phyloP scores from a whole-genome alignment of 345 rosid genomes.

The Pugionium cornutum region DNA sequence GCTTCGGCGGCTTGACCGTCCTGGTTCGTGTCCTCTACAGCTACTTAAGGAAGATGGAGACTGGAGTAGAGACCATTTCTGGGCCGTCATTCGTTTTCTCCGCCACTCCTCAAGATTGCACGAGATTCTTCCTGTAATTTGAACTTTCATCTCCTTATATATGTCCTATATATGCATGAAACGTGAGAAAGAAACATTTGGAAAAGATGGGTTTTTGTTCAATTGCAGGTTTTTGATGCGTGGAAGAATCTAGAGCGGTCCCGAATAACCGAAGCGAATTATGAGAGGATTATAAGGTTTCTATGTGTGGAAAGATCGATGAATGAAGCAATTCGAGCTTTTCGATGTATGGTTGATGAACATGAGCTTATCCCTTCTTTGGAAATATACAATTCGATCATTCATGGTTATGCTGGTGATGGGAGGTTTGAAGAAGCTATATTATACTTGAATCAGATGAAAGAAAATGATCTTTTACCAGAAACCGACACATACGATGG shows the following conservation, averaged over 20 bases:
- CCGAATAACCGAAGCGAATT: conserved; percentile 51
- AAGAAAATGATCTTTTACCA: conserved; percentile 43
- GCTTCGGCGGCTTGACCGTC: conserved; percentile 40
- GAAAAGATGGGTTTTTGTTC: no score
- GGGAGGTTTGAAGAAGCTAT: conserved; percentile 58
- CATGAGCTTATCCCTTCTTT: conserved; percentile 45
- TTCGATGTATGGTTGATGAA: conserved; percentile 46
- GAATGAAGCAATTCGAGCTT: conserved; percentile 53
- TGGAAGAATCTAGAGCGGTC: conserved; percentile 59
- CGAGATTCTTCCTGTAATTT: conserved; percentile 57
- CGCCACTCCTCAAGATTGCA: conserved; percentile 45
- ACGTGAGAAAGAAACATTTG: no score
- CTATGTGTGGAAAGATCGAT: conserved; percentile 48
- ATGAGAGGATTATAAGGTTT: conserved; percentile 54
- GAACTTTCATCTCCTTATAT: no score
- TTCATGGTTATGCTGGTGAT: conserved; percentile 49
- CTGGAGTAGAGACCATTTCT: conserved; percentile 64
- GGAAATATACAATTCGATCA: conserved; percentile 53
- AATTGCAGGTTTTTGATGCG: conserved; percentile 58
- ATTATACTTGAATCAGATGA: conserved; percentile 49
- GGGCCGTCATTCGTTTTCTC: conserved; percentile 62
- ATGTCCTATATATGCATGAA: not conserved
- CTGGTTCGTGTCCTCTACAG: conserved; percentile 50
- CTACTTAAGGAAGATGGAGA: conserved; percentile 64
- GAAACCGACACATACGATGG: conserved; percentile 56